phyloP scores from a whole-genome alignment of 2,329 filamentous ascomycete species.

The Sarocladium brachiariae region DNA sequence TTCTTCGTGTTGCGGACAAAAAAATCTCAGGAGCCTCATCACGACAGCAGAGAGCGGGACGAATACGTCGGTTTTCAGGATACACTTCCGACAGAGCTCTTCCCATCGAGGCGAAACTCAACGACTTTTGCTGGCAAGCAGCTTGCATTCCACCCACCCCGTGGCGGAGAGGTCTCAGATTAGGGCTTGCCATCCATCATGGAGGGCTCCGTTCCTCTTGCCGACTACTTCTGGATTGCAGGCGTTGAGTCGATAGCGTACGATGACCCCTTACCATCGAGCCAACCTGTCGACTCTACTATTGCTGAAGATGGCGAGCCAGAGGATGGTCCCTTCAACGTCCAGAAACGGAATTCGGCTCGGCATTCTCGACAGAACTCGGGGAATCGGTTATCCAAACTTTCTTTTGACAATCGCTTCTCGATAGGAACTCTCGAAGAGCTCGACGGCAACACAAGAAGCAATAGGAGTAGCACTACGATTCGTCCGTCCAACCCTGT shows the following conservation, averaged over 20 bases:
- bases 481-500: constrained; percentile 42
- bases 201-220: constrained; percentile 57
- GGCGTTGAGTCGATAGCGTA: constrained; percentile 63
- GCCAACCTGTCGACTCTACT: constrained; percentile 41
- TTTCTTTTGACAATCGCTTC: constrained; percentile 41
- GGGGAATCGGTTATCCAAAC: constrained; percentile 50
- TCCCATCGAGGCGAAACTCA: no score
- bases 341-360: constrained; percentile 19
- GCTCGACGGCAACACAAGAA: constrained; percentile 47
- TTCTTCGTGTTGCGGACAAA: neutral
- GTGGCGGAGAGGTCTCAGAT: neutral
- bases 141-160: neutral
- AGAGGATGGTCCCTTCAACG: constrained; percentile 32
- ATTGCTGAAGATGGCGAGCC: constrained; percentile 58
- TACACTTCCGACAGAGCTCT: no score
- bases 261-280: constrained; percentile 40
- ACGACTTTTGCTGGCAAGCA: no score
- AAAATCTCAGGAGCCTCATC: neutral
- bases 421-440: constrained; percentile 53
- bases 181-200: constrained; percentile 29
- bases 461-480: constrained; percentile 60
- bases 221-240: constrained; percentile 72
- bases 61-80: no score
- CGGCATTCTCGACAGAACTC: constrained; percentile 58
- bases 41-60: neutral